Evolutionary conservation across 208 protist species (phyloP), one percentile per base, ranked within the genome.

Genomic region (Crithidia thermophila): DNA sequence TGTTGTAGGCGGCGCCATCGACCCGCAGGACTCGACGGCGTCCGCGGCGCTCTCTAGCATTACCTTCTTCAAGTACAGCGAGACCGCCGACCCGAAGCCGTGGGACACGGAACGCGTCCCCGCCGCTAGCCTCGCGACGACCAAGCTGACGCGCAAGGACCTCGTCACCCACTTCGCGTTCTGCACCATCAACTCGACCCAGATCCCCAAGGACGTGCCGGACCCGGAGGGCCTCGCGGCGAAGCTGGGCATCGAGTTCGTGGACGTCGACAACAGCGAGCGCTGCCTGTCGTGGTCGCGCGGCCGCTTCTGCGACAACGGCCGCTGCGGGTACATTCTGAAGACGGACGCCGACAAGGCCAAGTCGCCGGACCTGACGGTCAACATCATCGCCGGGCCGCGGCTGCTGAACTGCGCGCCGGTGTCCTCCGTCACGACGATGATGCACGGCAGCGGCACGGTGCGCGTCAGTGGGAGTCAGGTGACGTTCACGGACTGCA

Each of bases 241-340:
- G 40, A 47, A 50, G 34, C 62, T 83, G 20, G 90, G 90, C 31
- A 79, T 91, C 34, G 85, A 96, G 67, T 88, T 96, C 53, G 64
- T 96, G 14, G 82, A 94, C 63, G 60, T 66, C 13, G 84, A 86
- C 59, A 85, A 83, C 55, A 78, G 70, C 45, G 72, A 82, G 42
- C 59, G 77, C 23, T 78, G 62, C 40, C 64, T 81, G 21, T 74
- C 73, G 28, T 96, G 84, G 84, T 53, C 68, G 23, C 76, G 88
- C 21, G 90, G 90, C 5, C 85, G 81, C 8, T 96, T 94, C 67
- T 73, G 68, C 30, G 87, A 96, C 58, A 96, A 96, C 67, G 90
- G 86, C 23, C 81, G 76, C 28, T 93, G 84, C 61, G 90, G 90
- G 25, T 96, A 96, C 79, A 55, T 96, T 8, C 79, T 96, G 14